These are phyloP conservation scores for Xylariaceae sp. DNA, from an alignment of 2,329 filamentous ascomycete species.

Conservation along the genomic window DNA sequence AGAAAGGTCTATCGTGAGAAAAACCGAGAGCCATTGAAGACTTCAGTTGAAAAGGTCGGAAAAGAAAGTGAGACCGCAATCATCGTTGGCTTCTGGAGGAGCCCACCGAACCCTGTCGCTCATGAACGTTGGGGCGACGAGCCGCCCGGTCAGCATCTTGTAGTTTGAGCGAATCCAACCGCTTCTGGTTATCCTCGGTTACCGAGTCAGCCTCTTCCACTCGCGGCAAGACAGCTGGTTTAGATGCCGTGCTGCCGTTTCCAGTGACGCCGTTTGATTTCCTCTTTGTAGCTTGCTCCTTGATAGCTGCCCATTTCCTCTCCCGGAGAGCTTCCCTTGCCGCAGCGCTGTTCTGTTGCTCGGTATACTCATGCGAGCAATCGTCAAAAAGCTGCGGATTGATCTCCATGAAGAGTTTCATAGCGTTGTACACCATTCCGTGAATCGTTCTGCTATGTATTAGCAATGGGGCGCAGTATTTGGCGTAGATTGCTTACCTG, in stretches of 20 bases:
- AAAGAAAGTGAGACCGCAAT: slow-evolving; percentile 29
- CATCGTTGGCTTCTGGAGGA: slow-evolving; percentile 56
- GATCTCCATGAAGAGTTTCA: slow-evolving; percentile 99
- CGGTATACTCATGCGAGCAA: slow-evolving; percentile 96
- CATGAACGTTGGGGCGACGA: slow-evolving; percentile 53
- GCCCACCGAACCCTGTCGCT: slow-evolving; percentile 63
- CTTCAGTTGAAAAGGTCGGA: slow-evolving; percentile 17
- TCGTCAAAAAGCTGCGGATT: slow-evolving; percentile 98
- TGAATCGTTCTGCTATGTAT: slow-evolving; percentile 79
- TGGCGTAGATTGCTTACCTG: slow-evolving; percentile 61
- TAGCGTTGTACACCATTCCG: slow-evolving; percentile 99
- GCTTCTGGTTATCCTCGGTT: slow-evolving; percentile 81
- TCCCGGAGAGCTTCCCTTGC: slow-evolving; percentile 80
- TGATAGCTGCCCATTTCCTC: slow-evolving; percentile 85
- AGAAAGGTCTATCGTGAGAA: slow-evolving; percentile 32
- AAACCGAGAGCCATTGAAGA: slow-evolving; percentile 21
- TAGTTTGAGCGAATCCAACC: slow-evolving; percentile 86
- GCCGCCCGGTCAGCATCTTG: slow-evolving; percentile 74
- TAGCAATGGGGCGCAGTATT: slow-evolving; percentile 30
- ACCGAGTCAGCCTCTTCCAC: slow-evolving; percentile 79
- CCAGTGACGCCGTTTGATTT: slow-evolving; percentile 49
- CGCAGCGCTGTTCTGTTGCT: slow-evolving; percentile 91
- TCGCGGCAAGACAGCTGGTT: slow-evolving; percentile 48
- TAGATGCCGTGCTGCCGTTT: slow-evolving; percentile 40
- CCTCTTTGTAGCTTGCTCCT: slow-evolving; percentile 75